Conservation (phyloP, 805 yeast species). For the Spathaspora girioi region DNA sequence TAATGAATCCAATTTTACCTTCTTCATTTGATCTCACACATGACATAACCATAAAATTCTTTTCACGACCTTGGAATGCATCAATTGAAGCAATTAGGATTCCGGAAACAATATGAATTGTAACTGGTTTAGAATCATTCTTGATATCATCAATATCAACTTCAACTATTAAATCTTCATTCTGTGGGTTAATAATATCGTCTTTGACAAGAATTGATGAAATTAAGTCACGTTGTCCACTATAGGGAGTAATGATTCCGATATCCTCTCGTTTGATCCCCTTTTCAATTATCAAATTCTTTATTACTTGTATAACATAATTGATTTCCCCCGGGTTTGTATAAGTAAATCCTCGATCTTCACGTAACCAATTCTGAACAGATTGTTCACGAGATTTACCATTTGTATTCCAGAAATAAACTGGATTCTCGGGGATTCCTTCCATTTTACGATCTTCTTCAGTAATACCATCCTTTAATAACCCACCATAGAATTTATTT, state of each 20-base stretch:
- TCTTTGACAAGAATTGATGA: slow-evolving; percentile 49
- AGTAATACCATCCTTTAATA: slow-evolving; percentile 56
- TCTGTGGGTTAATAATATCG: slow-evolving; percentile 52
- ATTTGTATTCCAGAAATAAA: slow-evolving; percentile 58
- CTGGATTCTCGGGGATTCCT: slow-evolving; percentile 47
- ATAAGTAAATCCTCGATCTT: slow-evolving; percentile 56
- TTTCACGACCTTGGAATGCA: slow-evolving; percentile 60
- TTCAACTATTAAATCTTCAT: slow-evolving; percentile 44
- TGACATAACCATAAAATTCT: slow-evolving; percentile 48
- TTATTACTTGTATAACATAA: slow-evolving; percentile 44
- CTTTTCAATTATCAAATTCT: slow-evolving; percentile 51
- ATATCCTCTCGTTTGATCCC: slow-evolving; percentile 47
- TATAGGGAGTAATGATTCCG: slow-evolving; percentile 72
- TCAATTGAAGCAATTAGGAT: slow-evolving; percentile 57
- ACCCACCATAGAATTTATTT: slow-evolving; percentile 45
- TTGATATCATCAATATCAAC: slow-evolving; percentile 60
- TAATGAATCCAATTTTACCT: slow-evolving; percentile 75
- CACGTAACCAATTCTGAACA: slow-evolving; percentile 45
- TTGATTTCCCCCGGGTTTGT: slow-evolving; percentile 52
- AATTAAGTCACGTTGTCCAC: slow-evolving; percentile 67
- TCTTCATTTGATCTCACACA: slow-evolving; percentile 66
- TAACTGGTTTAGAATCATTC: slow-evolving; percentile 43
- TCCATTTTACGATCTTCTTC: slow-evolving; percentile 45
- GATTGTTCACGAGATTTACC: slow-evolving; percentile 45
- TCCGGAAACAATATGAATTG: slow-evolving; percentile 45